Percentiles rank a stretch among this genome's conserved stretches.
Conservation (phyloP, 108 stramenopile genomes). For the Nitzschia sp. region DNA sequence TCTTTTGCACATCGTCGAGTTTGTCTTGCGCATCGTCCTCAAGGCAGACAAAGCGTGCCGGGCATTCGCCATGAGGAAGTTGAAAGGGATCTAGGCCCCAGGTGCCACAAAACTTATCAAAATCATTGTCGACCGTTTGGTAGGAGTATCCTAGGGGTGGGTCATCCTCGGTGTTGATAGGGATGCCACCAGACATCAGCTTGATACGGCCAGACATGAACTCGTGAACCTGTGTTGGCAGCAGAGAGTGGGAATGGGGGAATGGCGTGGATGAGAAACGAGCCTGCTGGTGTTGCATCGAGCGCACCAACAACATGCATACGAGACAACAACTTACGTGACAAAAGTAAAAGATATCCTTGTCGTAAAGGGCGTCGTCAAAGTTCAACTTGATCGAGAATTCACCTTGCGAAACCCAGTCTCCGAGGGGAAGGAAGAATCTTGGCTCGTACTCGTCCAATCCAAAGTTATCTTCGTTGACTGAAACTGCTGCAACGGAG, state of each 20-base stretch:
- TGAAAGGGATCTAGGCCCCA: conserved; percentile 38
- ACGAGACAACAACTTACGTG: conserved; percentile 77
- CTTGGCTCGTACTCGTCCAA: conserved; percentile 82
- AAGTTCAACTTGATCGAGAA: conserved; percentile 71
- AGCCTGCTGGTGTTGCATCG: no score
- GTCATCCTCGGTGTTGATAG: neutral
- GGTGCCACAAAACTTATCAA: conserved; percentile 14
- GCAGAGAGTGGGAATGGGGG: neutral
- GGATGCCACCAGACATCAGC: conserved; percentile 25
- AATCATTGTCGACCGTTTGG: neutral
- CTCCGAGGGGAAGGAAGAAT: conserved; percentile 74
- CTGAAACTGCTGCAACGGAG: neutral
- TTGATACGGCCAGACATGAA: conserved; percentile 62
- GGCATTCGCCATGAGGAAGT: conserved; percentile 57
- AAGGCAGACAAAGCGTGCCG: conserved; percentile 55
- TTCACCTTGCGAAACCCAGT: conserved; percentile 64
- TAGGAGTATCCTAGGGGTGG: conserved; percentile 10
- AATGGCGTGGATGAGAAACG: neutral
- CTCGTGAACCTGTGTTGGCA: conserved; percentile 34
- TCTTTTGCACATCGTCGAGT: neutral
- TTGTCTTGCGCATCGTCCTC: neutral
- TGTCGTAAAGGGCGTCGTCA: conserved; percentile 36
- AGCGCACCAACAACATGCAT: no score
- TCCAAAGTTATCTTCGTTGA: conserved; percentile 63
- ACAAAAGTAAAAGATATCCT: conserved; percentile 94